Evolutionary conservation across 345 rosid species (phyloP), one percentile per base, ranked within the genome.

Genomic region (Streptanthus diversifolius): DNA sequence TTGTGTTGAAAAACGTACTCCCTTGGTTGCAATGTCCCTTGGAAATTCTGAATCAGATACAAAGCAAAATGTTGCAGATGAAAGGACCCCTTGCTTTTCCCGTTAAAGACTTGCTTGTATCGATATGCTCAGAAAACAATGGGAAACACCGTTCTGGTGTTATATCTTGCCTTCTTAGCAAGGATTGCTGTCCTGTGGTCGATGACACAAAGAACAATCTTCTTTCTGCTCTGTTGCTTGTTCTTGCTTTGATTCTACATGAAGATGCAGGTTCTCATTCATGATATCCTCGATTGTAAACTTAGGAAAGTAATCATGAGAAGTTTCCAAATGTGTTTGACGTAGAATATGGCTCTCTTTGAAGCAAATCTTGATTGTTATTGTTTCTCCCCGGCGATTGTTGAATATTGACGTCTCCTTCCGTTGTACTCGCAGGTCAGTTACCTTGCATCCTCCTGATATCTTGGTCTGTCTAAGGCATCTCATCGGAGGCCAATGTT

Each of bases 11-110:
- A 84, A 86, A 78, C 81, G 96, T 36, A 97, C 98, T 57, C 95
- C n/a, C n/a, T n/a, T n/a, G n/a, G n/a, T 93, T 81, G 97, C 98
- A 43, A 89, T 93, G 86, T 93, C 98, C 17, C 78, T 91, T 69
- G 97, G 98, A 35, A 93, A 84, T 68, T 83, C 98, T 72, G 98
- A 93, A 78, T 73, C 90, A 57, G 92, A 89, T 51, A 39, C 81
- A n/a, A 91, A 88, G 77, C 89, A 84, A 66, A 87, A 88, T 83
- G 82, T 66, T 93, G 81, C 92, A 88, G 86, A 86, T 84, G 87
- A 93, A 91, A 81, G 96, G 89, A 72, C 85, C 91, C 59, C 82
- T 89, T 37, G 96, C 95, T 24, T 93, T 93, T 79, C 91, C 97
- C 4, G 95, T 93, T 52, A 84, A 91, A 66, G 97, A 91, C 81